phyloP scores from a whole-genome alignment of 768 basidiomycete genomes.

The Termitomyces sp. region DNA sequence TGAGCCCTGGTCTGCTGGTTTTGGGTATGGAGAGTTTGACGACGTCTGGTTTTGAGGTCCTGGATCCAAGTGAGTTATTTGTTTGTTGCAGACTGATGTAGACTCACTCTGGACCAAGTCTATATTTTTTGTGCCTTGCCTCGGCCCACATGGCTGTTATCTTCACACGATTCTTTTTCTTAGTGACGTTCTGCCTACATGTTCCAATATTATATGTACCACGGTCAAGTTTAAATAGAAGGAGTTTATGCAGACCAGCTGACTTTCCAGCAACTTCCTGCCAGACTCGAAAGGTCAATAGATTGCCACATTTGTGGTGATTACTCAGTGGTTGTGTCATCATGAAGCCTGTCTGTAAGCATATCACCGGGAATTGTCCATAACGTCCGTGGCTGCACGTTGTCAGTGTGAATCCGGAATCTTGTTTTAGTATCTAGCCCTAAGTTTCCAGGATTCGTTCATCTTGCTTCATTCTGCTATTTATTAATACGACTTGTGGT shows the following conservation, averaged over 20 bases:
- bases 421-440: not conserved
- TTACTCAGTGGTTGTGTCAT: constrained; percentile 5
- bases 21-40: constrained; percentile 31
- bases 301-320: not conserved
- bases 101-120: not conserved
- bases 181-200: not conserved
- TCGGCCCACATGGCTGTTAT: not conserved
- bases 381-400: not conserved
- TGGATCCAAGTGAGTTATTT: not conserved
- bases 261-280: not conserved
- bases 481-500: not conserved
- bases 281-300: not conserved
- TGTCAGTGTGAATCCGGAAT: not conserved
- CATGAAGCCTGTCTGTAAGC: not conserved
- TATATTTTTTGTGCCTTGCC: not conserved
- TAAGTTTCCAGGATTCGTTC: not conserved
- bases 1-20: constrained; percentile 30
- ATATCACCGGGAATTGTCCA: not conserved
- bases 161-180: not conserved
- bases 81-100: not conserved
- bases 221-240: not conserved
- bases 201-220: not conserved
- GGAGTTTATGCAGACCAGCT: not conserved
- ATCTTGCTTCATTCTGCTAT: not conserved
- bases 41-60: constrained; percentile 17